Base-by-base conservation (phyloP, 1,139 yeast species). In the Diutina scorzettiae region DNA sequence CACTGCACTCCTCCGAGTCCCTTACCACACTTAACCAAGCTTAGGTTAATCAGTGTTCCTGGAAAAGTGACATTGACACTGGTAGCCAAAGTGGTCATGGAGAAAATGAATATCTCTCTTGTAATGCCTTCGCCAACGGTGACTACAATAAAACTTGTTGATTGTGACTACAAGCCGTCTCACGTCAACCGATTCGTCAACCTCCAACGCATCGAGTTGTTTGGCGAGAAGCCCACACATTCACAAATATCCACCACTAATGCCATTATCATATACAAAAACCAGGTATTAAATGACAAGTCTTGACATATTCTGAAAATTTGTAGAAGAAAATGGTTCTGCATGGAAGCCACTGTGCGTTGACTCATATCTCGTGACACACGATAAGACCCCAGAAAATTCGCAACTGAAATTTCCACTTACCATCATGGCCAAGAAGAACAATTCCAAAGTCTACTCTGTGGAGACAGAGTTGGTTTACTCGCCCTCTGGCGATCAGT, bases 401-500 rank as follows among this genome's bases (percentile, higher is more conserved):
- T 27, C 30, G n/a, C 30, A 12, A 11, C 12, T 27, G 30, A 11
- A n/a, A n/a, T 11, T 27, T 11, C 14, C 25, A 27, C 12, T 4
- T 27, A 9, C n/a, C 14, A 34, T 11, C 5, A 34, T 34, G 39
- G 39, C 20, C 12, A 34, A 34, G 20, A 34, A 34, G 39, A 23
- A 21, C 19, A 34, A 16, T 28, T 23, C 21, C 24, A 34, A 34
- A 19, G 18, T 34, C n/a, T 34, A 34, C 20, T 23, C 29, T 19
- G 39, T 82, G 41, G 87, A 82, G 52, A 86, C 96, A 3, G 83
- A 83, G 53, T 69, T 86, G 46, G 95, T 86, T 25, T 72, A 72
- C 50, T 64, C 78, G 43, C 75, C 73, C 48, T 73, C 78, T 47
- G 62, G 70, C 6, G 96, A 89, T 62, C 83, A 78, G 53, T 74